Base-by-base conservation (phyloP, 1,284 basidiomycete species). In the Filobasidium uniguttulatum region DNA sequence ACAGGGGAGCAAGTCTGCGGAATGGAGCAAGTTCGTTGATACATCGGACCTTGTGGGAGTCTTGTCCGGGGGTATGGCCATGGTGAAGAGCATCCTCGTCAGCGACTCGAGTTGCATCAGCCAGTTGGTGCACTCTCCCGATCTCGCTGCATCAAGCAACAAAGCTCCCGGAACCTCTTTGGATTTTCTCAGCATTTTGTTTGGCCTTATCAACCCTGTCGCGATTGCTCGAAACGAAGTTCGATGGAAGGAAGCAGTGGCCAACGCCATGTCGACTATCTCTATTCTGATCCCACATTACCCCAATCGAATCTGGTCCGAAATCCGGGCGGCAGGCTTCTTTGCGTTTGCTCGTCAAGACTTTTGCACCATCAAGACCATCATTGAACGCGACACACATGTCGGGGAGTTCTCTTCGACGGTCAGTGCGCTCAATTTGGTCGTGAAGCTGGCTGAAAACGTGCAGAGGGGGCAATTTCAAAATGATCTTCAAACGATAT, bases 361-460 rank as follows among this genome's bases (percentile, higher is more conserved):
- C 6, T 44, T 19, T 50, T 30, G 46, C 17, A 31, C 34, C 7
- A 26, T 35, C 9, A 15, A 44, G 10, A 19, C 31, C 14, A 34
- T 49, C 33, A 38, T 49, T 26, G 50, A 49, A 17, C 47, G 43
- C 46, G 51, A 53, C 29, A 19, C 45, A n/a, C 47, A 53, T 23
- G 19, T 44, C 3, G 54, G 54, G 3, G 34, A 46, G 15, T 55
- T 46, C 33, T 15, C 47, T 6, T 49, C 37, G 19, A 55, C 54
- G 3, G 34, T 52, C 29, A 25, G 44, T 26, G 25, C 44, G 9
- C 47, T 55, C 19, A 50, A 45, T 5, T 33, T 55, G n/a, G 38
- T 55, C 12, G 8, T 28, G 17, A 43, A 41, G 14, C 29, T 55
- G 40, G 43, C 46, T n/a, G 25, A 41, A 22, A 31, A 55, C 31